A percentile compares a stretch with the other conserved stretches of the same genome.
Conservation (phyloP, 1,284 basidiomycete species). For the Erythrobasidium hasegawianum region DNA sequence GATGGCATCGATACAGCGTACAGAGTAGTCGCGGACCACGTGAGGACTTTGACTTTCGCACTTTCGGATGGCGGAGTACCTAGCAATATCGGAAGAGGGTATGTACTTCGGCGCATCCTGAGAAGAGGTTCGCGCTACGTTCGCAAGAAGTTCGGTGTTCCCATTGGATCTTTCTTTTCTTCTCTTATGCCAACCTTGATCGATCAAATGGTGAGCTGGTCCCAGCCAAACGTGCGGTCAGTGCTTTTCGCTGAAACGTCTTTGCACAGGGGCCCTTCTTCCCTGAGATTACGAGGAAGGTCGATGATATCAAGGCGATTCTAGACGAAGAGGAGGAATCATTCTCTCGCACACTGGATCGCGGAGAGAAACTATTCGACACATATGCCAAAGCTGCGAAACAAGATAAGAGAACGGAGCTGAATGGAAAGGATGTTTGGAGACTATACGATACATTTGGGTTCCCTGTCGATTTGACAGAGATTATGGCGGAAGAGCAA, state of each 20-base stretch:
- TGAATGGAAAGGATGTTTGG: slow-evolving; percentile 93
- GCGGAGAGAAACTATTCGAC: slow-evolving; percentile 95
- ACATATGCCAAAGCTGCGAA: slow-evolving; percentile 73
- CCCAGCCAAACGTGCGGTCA: no score
- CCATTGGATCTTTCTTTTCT: slow-evolving; percentile 96
- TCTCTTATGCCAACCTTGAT: slow-evolving; percentile 83
- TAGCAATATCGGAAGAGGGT: slow-evolving; percentile 92
- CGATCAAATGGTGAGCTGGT: slow-evolving; percentile 69
- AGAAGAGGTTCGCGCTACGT: slow-evolving; percentile 90
- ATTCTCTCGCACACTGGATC: slow-evolving; percentile 91
- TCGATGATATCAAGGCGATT: slow-evolving; percentile 86
- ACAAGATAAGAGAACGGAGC: slow-evolving; percentile 62
- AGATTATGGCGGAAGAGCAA: slow-evolving; percentile 95
- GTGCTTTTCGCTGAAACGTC: no score
- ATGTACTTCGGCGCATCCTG: slow-evolving; percentile 88
- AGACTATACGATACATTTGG: slow-evolving; percentile 96
- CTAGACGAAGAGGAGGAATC: slow-evolving; percentile 96
- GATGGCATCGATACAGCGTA: slow-evolving; percentile 98
- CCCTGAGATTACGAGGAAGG: slow-evolving; percentile 85
- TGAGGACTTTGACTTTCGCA: slow-evolving; percentile 90
- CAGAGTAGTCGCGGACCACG: slow-evolving; percentile 93
- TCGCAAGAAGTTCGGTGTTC: slow-evolving; percentile 89
- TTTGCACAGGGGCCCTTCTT: slow-evolving; percentile 71
- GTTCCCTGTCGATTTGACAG: slow-evolving; percentile 94
- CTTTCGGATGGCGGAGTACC: slow-evolving; percentile 94